A percentile compares a stretch with the other conserved stretches of the same genome.
phyloP scores from a whole-genome alignment of 108 stramenopile species.

The Bacterosira constricta region DNA sequence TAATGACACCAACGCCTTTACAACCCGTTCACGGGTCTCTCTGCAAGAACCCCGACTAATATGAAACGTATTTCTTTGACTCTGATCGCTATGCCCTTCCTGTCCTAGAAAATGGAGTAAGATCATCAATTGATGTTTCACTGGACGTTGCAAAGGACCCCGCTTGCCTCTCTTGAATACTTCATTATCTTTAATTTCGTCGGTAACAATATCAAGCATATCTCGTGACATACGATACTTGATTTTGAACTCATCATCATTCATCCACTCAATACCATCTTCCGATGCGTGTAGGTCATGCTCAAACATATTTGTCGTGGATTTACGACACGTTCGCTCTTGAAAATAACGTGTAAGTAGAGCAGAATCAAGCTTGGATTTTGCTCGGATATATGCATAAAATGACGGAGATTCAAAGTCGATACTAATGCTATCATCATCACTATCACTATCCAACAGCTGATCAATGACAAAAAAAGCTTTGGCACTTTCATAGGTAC shows the following conservation, averaged over 20 bases:
- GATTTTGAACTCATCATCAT: conserved; percentile 8
- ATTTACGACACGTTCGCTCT: too few species aligned
- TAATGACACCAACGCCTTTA: conserved; percentile 6
- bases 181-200: conserved; percentile 18
- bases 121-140: conserved; percentile 29
- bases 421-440: too few species aligned
- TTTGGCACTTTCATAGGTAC: too few species aligned
- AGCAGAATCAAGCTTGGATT: too few species aligned
- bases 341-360: too few species aligned
- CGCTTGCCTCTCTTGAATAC: conserved; percentile 17
- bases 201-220: conserved; percentile 1
- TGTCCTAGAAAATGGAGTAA: conserved; percentile 23
- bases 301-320: too few species aligned
- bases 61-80: not conserved
- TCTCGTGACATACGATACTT: conserved; percentile 3
- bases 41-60: not conserved
- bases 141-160: conserved; percentile 17
- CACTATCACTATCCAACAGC: too few species aligned
- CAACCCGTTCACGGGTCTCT: not conserved
- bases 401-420: too few species aligned
- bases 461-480: too few species aligned
- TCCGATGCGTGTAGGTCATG: too few species aligned
- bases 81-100: not conserved
- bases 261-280: not conserved
- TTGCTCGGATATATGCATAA: too few species aligned